Conservation (phyloP, 1,284 basidiomycete species). For the Stygiomarasmius scandens region DNA sequence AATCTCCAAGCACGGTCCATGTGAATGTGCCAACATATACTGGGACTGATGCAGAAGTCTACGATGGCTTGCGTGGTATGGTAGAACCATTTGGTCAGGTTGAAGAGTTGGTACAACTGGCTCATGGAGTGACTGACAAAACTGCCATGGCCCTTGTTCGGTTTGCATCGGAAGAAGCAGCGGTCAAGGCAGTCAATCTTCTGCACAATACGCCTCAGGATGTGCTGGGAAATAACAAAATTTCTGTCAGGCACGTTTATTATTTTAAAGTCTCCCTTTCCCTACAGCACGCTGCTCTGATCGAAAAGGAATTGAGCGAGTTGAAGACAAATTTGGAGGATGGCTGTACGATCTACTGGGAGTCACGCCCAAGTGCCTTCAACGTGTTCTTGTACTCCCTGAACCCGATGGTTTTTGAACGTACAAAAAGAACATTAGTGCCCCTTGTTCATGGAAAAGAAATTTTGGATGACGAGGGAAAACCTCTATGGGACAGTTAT, state of each 20-base stretch:
- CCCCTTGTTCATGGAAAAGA: conserved; percentile 39
- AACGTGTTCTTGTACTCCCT: conserved; percentile 41
- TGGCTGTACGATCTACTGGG: not conserved
- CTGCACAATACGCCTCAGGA: conserved; percentile 30
- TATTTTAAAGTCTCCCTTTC: conserved; percentile 21
- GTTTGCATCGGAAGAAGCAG: conserved; percentile 30
- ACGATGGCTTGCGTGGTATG: conserved; percentile 30
- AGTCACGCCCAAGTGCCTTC: not conserved
- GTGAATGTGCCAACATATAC: conserved; percentile 31
- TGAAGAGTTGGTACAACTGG: conserved; percentile 34
- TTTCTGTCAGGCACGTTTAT: conserved; percentile 36
- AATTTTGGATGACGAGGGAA: conserved; percentile 27
- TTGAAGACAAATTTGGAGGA: not conserved
- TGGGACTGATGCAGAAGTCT: conserved; percentile 22
- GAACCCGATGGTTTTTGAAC: conserved; percentile 35
- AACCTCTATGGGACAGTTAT: conserved; percentile 49
- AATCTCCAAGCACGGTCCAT: not conserved
- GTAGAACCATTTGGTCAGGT: conserved; percentile 33
- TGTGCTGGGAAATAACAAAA: conserved; percentile 34
- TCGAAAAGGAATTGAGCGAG: conserved; percentile 23
- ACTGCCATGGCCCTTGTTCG: conserved; percentile 38
- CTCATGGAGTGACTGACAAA: conserved; percentile 26
- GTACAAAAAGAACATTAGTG: conserved; percentile 38
- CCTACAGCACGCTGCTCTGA: conserved; percentile 12
- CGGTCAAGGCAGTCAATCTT: conserved; percentile 26